These are phyloP conservation scores for Dacryopinax spathularia DNA, from an alignment of 768 basidiomycete species.

Conservation along the genomic window DNA sequence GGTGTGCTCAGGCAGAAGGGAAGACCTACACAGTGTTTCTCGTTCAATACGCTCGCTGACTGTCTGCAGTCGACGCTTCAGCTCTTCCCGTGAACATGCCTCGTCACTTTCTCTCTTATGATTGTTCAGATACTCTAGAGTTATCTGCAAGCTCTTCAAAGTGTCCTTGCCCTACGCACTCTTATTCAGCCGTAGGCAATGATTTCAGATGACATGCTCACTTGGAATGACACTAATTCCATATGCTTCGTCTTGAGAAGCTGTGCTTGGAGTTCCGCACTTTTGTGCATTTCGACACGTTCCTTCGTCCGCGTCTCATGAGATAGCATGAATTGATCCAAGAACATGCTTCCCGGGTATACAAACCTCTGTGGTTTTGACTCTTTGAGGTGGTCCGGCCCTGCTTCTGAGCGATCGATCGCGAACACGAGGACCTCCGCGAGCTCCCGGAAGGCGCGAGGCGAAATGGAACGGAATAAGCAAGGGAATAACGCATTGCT, in stretches of 20 bases:
- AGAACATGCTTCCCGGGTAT: not conserved
- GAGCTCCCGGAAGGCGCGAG: not conserved
- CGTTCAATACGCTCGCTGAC: not conserved
- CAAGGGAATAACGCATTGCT: not conserved
- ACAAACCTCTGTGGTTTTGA: not conserved
- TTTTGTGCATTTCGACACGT: not conserved
- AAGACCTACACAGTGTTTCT: not conserved
- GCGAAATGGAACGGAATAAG: not conserved
- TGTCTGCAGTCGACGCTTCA: not conserved
- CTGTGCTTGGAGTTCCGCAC: not conserved
- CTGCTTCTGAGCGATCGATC: not conserved
- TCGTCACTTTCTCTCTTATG: not conserved
- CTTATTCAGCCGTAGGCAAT: not conserved
- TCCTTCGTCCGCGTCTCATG: not conserved
- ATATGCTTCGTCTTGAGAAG: not conserved
- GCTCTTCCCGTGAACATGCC: not conserved
- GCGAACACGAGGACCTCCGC: not conserved
- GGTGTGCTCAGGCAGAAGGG: not conserved
- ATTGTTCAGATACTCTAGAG: not conserved
- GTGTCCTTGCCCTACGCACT: not conserved
- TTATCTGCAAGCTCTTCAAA: not conserved
- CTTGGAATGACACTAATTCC: not conserved
- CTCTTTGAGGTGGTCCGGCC: not conserved
- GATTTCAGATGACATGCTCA: not conserved
- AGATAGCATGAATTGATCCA: not conserved